Conservation (phyloP, 805 yeast genomes). For the Candida namnaoensis region DNA sequence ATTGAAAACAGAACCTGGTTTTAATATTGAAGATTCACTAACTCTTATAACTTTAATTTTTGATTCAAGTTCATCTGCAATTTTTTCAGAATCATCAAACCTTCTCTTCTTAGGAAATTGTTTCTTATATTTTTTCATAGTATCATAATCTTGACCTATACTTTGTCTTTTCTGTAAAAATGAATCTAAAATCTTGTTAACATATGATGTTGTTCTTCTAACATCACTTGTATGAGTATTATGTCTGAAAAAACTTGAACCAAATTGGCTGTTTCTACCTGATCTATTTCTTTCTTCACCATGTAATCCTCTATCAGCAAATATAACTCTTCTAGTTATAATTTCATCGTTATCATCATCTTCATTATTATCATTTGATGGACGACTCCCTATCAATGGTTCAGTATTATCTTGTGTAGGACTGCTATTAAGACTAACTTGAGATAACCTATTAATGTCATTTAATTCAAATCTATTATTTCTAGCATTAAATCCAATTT, state of each 20-base stretch:
- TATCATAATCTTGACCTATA: not conserved
- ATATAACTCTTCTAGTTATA: too few species aligned
- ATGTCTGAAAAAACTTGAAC: not conserved
- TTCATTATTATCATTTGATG: too few species aligned
- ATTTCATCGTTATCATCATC: too few species aligned
- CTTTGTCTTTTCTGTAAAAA: constrained; percentile 1
- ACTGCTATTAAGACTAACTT: too few species aligned
- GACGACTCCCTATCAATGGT: too few species aligned
- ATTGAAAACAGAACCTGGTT: constrained; percentile 8
- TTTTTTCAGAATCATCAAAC: constrained; percentile 5
- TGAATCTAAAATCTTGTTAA: not conserved
- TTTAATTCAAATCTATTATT: not conserved
- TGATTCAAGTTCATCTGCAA: not conserved
- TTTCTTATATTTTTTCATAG: not conserved
- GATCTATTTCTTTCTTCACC: too few species aligned
- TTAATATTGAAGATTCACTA: constrained; percentile 7
- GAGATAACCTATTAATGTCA: constrained; percentile 3
- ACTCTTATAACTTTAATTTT: constrained; percentile 8
- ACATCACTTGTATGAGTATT: not conserved
- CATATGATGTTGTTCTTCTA: not conserved
- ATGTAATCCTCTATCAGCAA: too few species aligned
- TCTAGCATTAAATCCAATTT: too few species aligned
- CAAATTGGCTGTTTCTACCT: not conserved
- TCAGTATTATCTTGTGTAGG: too few species aligned
- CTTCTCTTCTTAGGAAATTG: constrained; percentile 6